These are phyloP conservation scores for Ecytonucleospora hepatopenaei DNA, from an alignment of 371 early-diverging fungal species.

Conservation along the genomic window DNA sequence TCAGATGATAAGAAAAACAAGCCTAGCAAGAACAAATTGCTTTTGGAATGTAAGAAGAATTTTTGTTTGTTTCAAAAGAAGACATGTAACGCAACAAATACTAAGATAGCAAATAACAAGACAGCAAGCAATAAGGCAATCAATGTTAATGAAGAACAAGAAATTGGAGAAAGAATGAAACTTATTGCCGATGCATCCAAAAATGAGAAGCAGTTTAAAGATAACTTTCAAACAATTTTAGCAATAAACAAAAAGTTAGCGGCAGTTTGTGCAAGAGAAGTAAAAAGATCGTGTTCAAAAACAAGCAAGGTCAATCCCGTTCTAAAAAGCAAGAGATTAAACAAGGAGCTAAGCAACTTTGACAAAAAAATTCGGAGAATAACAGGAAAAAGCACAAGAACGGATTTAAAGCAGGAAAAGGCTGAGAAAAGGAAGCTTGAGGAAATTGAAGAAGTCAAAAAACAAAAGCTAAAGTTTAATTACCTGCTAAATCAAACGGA, in stretches of 20 bases:
- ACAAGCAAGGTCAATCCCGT: conserved; percentile 52
- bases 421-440: conserved; percentile 66
- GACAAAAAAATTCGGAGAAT: conserved; percentile 41
- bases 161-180: not conserved
- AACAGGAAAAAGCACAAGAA: conserved; percentile 65
- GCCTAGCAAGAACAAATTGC: too few species aligned
- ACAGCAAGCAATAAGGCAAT: not conserved
- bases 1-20: too few species aligned
- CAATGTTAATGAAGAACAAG: not conserved
- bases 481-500: conserved; percentile 88
- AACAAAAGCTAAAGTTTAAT: conserved; percentile 81
- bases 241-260: conserved; percentile 46
- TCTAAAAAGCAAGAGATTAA: conserved; percentile 50
- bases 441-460: conserved; percentile 74
- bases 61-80: too few species aligned
- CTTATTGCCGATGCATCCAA: not conserved
- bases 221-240: conserved; percentile 7
- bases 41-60: too few species aligned
- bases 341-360: conserved; percentile 45
- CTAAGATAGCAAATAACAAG: not conserved
- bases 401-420: conserved; percentile 71
- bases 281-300: conserved; percentile 48
- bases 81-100: not conserved
- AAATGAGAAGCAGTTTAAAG: not conserved
- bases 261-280: conserved; percentile 48